These are phyloP conservation scores for Hypoxylon sp. DNA, from an alignment of 2,329 filamentous ascomycete species.

Conservation along the genomic window DNA sequence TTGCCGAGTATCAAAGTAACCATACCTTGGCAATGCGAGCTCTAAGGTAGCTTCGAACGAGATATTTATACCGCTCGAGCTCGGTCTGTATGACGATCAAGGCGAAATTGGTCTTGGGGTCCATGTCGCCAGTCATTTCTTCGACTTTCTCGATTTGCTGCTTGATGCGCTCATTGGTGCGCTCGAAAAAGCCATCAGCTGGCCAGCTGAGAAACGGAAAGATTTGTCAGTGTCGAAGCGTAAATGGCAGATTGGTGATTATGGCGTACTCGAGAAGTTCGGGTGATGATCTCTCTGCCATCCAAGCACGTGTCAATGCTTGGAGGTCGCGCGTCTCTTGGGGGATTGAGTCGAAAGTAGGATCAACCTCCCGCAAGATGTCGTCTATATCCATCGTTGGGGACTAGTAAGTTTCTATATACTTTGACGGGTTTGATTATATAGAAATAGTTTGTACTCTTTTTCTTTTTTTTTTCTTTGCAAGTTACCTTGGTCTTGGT, in stretches of 20 bases:
- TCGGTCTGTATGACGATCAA: conserved; percentile 98
- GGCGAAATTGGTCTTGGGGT: conserved; percentile 91
- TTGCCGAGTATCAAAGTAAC: conserved; percentile 34
- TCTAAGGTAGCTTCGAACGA: conserved; percentile 86
- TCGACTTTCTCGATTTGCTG: conserved; percentile 79
- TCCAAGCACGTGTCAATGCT: conserved; percentile 90
- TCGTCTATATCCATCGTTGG: conserved; percentile 83
- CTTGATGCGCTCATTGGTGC: conserved; percentile 81
- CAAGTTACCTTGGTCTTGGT: background rate
- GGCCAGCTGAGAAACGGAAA: conserved; percentile 68
- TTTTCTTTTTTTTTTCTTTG: background rate
- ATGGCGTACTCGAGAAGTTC: conserved; percentile 83
- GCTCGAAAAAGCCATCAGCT: conserved; percentile 81
- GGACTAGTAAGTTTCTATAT: conserved; percentile 4
- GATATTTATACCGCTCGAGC: conserved; percentile 92
- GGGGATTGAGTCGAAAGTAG: conserved; percentile 67
- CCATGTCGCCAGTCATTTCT: conserved; percentile 85
- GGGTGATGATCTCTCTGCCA: conserved; percentile 90
- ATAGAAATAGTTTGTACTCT: background rate
- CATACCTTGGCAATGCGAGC: conserved; percentile 87
- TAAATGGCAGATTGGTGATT: background rate
- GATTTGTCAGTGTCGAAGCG: conserved; percentile 26
- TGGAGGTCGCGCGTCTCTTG: conserved; percentile 83
- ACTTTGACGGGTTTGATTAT: background rate
- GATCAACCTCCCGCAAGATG: conserved; percentile 82